Evolutionary conservation across 192 early-diverging fungal species (phyloP), one percentile per base, ranked within the genome.

Genomic region (Backusella luteola): DNA sequence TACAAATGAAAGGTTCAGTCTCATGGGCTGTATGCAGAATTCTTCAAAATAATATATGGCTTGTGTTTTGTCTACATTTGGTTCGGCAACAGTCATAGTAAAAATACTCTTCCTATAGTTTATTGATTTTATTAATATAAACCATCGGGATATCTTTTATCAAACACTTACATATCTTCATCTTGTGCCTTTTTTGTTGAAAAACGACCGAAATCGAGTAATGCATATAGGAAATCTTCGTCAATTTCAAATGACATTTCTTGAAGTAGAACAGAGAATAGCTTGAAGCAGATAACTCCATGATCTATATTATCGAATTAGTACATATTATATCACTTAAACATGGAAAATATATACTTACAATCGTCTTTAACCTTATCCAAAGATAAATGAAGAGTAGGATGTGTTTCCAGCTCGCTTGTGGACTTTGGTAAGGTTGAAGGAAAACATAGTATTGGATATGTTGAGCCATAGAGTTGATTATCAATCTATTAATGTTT

Each of bases 211-310:
- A 96, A 95, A 53, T 94, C 92, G 34, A 94, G 72, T 36, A 95
- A 78, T 2, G 89, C 87, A 67, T 86, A 87, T 75, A 97, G 79
- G 76, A 97, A 91, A 75, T 94, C 93, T 79, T 95, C 94, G 77
- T 97, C 95, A 44, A 95, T 84, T 73, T 96, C 94, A 35, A 97
- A 82, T 23, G 94, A 93, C 67, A 97, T 82, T 78, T 96, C 95
- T 81, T 97, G 95, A 17, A 94, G 76, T 5, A 96, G 78, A 6
- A 95, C 84, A 4, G 92, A 93, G 34, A 94, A 94, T 77, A 91
- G 90, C 59, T 95, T 90, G 77, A 92, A 91, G 83, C 94, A 97
- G 63, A 93, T 89, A n/a, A 97, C 92, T 17, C 96, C 96, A 73
- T 93, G 94, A 19, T 89, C 77, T 78, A 78, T 2, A 23, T 49